A percentile compares a stretch with the other conserved stretches of the same genome.
Evolutionary conservation across 192 early-diverging fungal genomes (phyloP).

Genomic region (Podila clonocystis): DNA sequence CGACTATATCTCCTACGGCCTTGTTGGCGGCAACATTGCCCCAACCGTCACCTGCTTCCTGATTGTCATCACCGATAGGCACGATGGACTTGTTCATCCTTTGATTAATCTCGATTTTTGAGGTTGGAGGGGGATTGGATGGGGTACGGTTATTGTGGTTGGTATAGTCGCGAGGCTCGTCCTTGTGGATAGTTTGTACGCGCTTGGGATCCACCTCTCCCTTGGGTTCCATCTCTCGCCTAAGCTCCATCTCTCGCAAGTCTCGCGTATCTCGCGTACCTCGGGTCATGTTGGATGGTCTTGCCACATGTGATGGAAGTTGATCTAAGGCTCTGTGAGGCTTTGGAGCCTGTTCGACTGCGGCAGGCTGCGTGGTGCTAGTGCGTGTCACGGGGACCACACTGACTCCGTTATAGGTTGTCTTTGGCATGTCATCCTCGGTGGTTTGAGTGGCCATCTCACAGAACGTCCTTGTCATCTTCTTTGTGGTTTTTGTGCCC

Average conservation of each 20-base stretch:
- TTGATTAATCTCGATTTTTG: too few species aligned
- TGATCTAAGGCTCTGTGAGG: not conserved
- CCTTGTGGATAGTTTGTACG: too few species aligned
- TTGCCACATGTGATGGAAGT: not conserved
- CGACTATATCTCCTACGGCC: conserved; percentile 10
- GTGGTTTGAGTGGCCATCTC: conserved; percentile 50
- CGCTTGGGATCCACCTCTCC: too few species aligned
- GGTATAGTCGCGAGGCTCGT: too few species aligned
- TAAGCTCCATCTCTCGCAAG: too few species aligned
- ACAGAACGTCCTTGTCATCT: conserved; percentile 13
- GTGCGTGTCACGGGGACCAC: not conserved
- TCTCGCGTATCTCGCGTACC: too few species aligned
- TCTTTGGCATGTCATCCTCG: conserved; percentile 22
- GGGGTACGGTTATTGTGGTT: too few species aligned
- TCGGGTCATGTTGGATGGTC: not conserved
- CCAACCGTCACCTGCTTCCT: not conserved
- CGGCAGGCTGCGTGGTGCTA: not conserved
- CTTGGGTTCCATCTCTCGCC: too few species aligned
- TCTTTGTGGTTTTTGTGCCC: conserved; percentile 15
- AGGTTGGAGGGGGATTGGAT: too few species aligned
- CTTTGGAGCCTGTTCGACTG: not conserved
- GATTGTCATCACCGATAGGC: not conserved
- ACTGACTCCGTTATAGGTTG: conserved; percentile 23
- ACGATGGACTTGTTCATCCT: not conserved
- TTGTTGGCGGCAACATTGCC: not conserved